These are phyloP conservation scores for Boletus sp. DNA, from an alignment of 1,284 basidiomycete species.

Conservation along the genomic window DNA sequence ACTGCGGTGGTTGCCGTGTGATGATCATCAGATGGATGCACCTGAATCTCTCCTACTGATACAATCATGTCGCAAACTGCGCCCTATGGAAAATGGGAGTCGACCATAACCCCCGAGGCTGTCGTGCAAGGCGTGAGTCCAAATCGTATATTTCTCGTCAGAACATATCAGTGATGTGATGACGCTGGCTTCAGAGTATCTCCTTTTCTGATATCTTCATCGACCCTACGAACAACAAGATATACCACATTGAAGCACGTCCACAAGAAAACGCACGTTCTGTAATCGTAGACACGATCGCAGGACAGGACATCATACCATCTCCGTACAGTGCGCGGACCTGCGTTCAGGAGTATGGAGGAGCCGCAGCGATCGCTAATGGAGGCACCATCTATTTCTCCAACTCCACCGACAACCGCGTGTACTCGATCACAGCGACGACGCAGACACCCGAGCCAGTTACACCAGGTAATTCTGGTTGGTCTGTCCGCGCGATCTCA, in stretches of 20 bases:
- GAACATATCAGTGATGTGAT: background rate
- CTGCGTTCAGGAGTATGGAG: constrained; percentile 41
- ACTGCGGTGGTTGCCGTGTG: background rate
- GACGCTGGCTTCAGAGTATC: constrained; percentile 22
- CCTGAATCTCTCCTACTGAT: background rate
- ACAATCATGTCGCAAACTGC: constrained; percentile 31
- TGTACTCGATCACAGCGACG: constrained; percentile 21
- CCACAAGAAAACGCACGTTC: constrained; percentile 36
- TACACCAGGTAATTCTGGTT: constrained; percentile 25
- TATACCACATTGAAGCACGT: constrained; percentile 41
- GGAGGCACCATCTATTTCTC: constrained; percentile 37
- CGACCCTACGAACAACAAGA: constrained; percentile 28
- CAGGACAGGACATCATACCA: constrained; percentile 31
- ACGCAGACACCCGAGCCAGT: constrained; percentile 16
- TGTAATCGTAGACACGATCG: constrained; percentile 27
- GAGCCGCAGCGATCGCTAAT: constrained; percentile 34
- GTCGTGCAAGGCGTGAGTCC: constrained; percentile 47
- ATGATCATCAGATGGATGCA: background rate
- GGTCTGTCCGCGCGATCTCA: background rate
- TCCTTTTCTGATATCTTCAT: constrained; percentile 34
- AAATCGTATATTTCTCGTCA: background rate
- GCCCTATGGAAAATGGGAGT: constrained; percentile 60
- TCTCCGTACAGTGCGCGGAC: constrained; percentile 36
- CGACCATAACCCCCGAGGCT: constrained; percentile 51
- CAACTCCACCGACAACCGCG: constrained; percentile 23